phyloP scores from a whole-genome alignment of 2,329 filamentous ascomycete species.

The Colletotrichum noveboracense region DNA sequence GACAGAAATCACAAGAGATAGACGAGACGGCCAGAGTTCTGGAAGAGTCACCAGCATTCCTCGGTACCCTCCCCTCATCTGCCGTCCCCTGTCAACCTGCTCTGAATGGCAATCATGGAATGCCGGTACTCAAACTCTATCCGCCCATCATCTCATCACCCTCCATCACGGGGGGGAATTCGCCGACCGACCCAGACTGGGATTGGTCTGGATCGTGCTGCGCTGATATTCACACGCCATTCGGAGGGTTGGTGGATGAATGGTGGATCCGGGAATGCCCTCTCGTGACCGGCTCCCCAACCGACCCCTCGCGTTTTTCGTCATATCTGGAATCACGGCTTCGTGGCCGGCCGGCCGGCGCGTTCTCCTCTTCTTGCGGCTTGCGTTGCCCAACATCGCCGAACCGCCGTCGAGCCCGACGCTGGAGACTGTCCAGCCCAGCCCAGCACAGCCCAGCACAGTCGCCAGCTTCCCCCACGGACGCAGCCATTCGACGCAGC shows the following conservation, averaged over 20 bases:
- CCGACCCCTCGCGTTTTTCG: neutral
- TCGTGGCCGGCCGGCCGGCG: neutral
- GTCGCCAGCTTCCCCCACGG: neutral
- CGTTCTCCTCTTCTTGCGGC: neutral
- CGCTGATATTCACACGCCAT: neutral
- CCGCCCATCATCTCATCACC: neutral
- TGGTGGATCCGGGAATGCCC: neutral
- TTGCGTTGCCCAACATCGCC: neutral
- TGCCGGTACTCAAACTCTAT: slow-evolving; percentile 14
- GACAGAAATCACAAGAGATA: neutral
- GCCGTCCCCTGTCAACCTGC: neutral
- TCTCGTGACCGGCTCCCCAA: neutral
- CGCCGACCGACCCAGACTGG: neutral
- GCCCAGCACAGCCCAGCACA: neutral
- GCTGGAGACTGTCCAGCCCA: neutral
- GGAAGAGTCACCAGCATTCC: slow-evolving; percentile 14
- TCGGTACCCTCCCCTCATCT: neutral
- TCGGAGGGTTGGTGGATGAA: neutral
- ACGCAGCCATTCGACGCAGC: neutral
- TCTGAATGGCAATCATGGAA: neutral
- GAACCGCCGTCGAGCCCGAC: neutral
- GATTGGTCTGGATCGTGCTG: neutral
- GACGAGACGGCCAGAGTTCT: neutral
- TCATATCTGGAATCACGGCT: neutral
- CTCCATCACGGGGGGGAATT: neutral